Evolutionary conservation across 2,329 filamentous ascomycete genomes (phyloP).

Genomic region (Fonsecaea pugnacius): DNA sequence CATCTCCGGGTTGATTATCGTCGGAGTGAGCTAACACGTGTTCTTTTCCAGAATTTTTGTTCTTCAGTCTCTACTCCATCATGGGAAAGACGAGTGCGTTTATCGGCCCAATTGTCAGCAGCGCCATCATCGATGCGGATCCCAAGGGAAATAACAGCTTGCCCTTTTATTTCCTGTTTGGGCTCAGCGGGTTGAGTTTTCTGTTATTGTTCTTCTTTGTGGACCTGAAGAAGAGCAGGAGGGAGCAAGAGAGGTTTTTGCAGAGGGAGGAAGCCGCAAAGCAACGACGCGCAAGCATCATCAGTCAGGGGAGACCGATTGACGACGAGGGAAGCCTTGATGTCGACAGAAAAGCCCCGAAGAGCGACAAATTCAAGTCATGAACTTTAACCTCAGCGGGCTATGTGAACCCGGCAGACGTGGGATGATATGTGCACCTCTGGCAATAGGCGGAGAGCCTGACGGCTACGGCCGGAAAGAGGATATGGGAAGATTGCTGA

Average conservation of each 20-base stretch:
- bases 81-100: conserved; percentile 68
- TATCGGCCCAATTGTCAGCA: conserved; percentile 70
- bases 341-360: conserved; percentile 5
- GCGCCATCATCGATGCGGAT: conserved; percentile 68
- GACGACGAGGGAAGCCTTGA: conserved; percentile 3
- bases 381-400: neutral
- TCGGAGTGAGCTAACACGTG: too few species aligned
- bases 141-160: conserved; percentile 60
- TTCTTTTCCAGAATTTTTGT: conserved; percentile 56
- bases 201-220: conserved; percentile 59
- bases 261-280: conserved; percentile 41
- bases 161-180: conserved; percentile 70
- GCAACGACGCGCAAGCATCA: conserved; percentile 33
- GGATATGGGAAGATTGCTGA: neutral
- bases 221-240: conserved; percentile 64
- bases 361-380: conserved; percentile 16
- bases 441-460: neutral
- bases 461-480: neutral
- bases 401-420: neutral
- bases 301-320: conserved; percentile 23
- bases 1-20: too few species aligned
- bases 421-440: neutral
- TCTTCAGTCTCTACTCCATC: conserved; percentile 71
- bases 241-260: conserved; percentile 64
- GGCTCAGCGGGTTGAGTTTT: conserved; percentile 61